Evolutionary conservation across 768 basidiomycete genomes (phyloP).

Genomic region (Hypsizygus marmoreus): DNA sequence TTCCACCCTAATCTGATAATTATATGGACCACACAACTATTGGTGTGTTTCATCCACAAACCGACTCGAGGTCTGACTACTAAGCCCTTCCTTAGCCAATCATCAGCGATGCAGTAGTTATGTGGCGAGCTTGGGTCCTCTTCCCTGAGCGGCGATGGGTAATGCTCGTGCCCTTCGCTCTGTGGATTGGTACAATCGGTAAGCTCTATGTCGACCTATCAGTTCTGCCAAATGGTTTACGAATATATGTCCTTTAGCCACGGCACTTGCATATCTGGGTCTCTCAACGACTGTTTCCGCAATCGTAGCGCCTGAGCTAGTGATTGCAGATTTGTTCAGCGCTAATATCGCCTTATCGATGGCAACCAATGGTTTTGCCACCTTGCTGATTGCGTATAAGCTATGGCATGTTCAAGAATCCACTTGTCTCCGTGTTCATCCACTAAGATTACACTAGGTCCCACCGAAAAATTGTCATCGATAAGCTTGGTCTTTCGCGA

Average conservation of each 20-base stretch:
- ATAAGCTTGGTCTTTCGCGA: constrained; percentile 3
- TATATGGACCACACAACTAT: constrained; percentile 1
- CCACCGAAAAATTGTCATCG: constrained; percentile 5
- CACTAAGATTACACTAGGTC: not conserved
- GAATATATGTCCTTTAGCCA: not conserved
- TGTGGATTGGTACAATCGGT: constrained; percentile 15
- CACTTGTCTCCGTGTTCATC: not conserved
- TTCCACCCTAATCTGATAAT: not conserved
- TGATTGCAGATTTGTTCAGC: constrained; percentile 3
- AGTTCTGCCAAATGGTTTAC: not conserved
- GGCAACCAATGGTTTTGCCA: constrained; percentile 16
- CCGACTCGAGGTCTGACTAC: not conserved
- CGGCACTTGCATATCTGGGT: constrained; percentile 1
- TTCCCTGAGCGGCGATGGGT: constrained; percentile 12
- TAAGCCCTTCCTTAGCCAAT: not conserved
- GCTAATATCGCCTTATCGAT: constrained; percentile 11
- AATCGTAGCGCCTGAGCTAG: constrained; percentile 6
- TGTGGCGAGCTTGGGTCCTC: constrained; percentile 23
- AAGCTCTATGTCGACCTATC: not conserved
- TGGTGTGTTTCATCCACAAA: not conserved
- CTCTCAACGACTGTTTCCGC: not conserved
- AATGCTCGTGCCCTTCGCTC: constrained; percentile 10
- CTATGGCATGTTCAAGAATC: constrained; percentile 14
- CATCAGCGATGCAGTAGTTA: constrained; percentile 22
- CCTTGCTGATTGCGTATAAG: constrained; percentile 11